A percentile compares a stretch with the other conserved stretches of the same genome.
phyloP scores from a whole-genome alignment of 345 rosid species.

The Garcia nutans region DNA sequence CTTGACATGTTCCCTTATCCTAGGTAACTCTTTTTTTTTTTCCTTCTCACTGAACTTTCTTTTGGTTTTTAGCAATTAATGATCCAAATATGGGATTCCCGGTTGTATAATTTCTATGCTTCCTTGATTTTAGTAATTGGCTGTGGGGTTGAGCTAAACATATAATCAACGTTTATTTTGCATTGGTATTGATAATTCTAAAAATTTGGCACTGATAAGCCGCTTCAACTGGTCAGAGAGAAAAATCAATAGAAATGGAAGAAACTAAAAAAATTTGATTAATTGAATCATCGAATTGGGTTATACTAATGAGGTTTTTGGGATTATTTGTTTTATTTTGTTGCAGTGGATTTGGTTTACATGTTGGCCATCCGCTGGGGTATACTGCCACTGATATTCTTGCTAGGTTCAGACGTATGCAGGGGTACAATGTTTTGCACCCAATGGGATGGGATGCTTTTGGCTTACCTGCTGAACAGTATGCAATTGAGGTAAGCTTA shows the following conservation, averaged over 20 bases:
- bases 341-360: constrained; percentile 94
- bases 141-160: neutral
- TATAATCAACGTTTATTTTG: neutral
- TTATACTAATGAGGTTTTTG: neutral
- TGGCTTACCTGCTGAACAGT: constrained; percentile 97
- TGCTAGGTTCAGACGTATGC: constrained; percentile 86
- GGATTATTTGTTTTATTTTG: neutral
- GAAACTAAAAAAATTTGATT: neutral
- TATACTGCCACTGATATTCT: constrained; percentile 93
- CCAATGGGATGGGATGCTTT: constrained; percentile 99
- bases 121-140: neutral
- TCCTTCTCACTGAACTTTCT: neutral
- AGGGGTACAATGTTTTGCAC: constrained; percentile 90
- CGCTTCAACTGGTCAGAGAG: neutral
- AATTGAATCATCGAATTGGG: neutral
- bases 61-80: neutral
- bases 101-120: neutral
- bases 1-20: constrained; percentile 99
- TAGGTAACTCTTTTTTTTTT: constrained; percentile 47
- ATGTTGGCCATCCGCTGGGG: constrained; percentile 95
- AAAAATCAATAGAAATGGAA: neutral
- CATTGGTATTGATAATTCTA: neutral
- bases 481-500: constrained; percentile 76
- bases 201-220: neutral
- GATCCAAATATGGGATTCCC: neutral